Evolutionary conservation across 1,139 yeast genomes (phyloP).

Genomic region (Tardiomyces depauwii): DNA sequence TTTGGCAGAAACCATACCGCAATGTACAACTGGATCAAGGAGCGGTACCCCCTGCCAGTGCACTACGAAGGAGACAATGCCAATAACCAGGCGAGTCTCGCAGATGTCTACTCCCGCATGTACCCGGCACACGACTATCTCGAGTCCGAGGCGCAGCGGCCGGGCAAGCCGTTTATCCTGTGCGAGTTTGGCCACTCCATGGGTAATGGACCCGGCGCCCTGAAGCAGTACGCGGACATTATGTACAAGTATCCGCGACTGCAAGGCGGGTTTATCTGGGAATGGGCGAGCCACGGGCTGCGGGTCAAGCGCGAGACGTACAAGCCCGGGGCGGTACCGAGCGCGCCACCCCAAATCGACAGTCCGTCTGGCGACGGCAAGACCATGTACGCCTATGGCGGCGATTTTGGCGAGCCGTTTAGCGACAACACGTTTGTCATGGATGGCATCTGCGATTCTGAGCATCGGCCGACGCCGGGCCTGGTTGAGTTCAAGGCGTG

Average conservation of each 20-base stretch:
- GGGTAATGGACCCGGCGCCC: conserved; percentile 31
- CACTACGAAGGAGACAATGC: conserved; percentile 24
- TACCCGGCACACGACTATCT: conserved; percentile 21
- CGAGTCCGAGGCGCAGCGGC: conserved; percentile 14
- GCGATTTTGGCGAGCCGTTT: conserved; percentile 28
- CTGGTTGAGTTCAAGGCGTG: conserved; percentile 23
- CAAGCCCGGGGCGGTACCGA: neutral
- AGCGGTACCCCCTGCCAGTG: conserved; percentile 22
- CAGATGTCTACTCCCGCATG: conserved; percentile 28
- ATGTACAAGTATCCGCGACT: conserved; percentile 22
- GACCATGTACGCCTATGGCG: conserved; percentile 24
- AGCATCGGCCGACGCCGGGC: conserved; percentile 28
- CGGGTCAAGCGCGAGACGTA: conserved; percentile 1
- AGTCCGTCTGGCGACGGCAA: conserved; percentile 4
- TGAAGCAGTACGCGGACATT: conserved; percentile 25
- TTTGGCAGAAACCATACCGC: conserved; percentile 25
- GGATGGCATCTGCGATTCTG: conserved; percentile 28
- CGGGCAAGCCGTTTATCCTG: conserved; percentile 23
- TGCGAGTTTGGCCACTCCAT: conserved; percentile 31
- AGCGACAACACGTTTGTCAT: conserved; percentile 29
- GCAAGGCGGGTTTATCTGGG: conserved; percentile 32
- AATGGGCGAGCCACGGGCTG: conserved; percentile 31
- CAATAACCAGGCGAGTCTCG: conserved; percentile 18
- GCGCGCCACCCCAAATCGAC: conserved; percentile 7
- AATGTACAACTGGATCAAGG: conserved; percentile 21